These are phyloP conservation scores for Scolecobasidium constrictum DNA, from an alignment of 2,329 filamentous ascomycete species.

Conservation along the genomic window DNA sequence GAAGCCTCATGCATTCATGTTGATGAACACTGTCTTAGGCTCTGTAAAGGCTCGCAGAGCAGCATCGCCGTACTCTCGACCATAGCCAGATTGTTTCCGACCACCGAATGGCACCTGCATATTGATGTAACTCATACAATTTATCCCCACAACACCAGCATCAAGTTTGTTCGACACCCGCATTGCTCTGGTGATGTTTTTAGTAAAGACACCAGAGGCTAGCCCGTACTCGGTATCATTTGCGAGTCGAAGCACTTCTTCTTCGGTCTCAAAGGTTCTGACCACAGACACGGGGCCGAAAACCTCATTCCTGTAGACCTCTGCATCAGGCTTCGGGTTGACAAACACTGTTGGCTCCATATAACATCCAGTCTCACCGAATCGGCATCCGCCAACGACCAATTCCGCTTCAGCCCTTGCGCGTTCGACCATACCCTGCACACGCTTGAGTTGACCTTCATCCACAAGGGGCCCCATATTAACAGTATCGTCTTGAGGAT, in stretches of 20 bases:
- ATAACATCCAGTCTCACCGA: constrained; percentile 10
- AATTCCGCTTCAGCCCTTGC: constrained; percentile 11
- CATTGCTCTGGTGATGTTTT: not conserved
- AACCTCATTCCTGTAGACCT: constrained; percentile 17
- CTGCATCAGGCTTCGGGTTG: constrained; percentile 12
- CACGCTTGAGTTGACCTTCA: constrained; percentile 16
- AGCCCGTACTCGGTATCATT: not conserved
- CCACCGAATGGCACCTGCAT: constrained; percentile 20
- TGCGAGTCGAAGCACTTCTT: constrained; percentile 4
- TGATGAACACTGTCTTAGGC: constrained; percentile 22
- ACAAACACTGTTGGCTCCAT: constrained; percentile 17
- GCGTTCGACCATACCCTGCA: constrained; percentile 19
- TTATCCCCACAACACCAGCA: not conserved
- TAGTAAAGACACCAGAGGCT: not conserved
- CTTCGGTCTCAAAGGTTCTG: constrained; percentile 17
- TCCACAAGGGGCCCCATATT: constrained; percentile 13
- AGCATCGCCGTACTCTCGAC: constrained; percentile 19
- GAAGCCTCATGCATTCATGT: no score
- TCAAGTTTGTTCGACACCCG: not conserved
- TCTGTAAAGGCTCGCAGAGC: constrained; percentile 22
- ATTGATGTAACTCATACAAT: constrained; percentile 8
- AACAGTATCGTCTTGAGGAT: constrained; percentile 11
- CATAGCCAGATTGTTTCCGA: constrained; percentile 20
- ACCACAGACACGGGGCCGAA: constrained; percentile 17
- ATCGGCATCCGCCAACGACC: constrained; percentile 11